Percentiles rank a stretch among this genome's conserved stretches.
phyloP scores from a whole-genome alignment of 495 filamentous ascomycete species.

The Clavariopsis aquatica region DNA sequence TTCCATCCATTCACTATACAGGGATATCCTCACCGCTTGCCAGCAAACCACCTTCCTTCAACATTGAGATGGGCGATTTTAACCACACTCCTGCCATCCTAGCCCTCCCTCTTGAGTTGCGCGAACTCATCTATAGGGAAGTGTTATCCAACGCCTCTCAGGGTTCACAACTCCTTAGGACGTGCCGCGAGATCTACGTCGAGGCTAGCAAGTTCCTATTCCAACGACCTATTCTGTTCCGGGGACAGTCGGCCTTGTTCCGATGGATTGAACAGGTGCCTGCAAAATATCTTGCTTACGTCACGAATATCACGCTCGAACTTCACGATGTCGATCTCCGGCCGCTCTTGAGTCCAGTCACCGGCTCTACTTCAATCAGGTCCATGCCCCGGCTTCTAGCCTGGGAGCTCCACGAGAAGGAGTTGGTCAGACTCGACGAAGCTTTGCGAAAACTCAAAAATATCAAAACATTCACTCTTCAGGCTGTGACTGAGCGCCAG shows the following conservation, averaged over 20 bases:
- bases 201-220: slow-evolving; percentile 38
- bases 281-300: slow-evolving; percentile 7
- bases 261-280: slow-evolving; percentile 27
- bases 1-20: no score
- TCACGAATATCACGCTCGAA: slow-evolving; percentile 20
- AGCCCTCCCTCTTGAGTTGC: slow-evolving; percentile 33
- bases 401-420: slow-evolving; percentile 30
- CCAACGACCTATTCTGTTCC: slow-evolving; percentile 35
- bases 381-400: slow-evolving; percentile 8
- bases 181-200: slow-evolving; percentile 35
- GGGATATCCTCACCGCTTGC: no score
- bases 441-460: slow-evolving; percentile 16
- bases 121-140: slow-evolving; percentile 31
- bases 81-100: slow-evolving; percentile 20
- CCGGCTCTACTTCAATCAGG: background rate
- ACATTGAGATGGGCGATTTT: background rate
- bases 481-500: slow-evolving; percentile 9
- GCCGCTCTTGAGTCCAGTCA: slow-evolving; percentile 11
- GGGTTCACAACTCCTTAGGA: slow-evolving; percentile 26
- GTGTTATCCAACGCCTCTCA: slow-evolving; percentile 7
- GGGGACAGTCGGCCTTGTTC: slow-evolving; percentile 30
- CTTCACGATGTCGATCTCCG: slow-evolving; percentile 35
- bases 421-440: slow-evolving; percentile 6
- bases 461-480: slow-evolving; percentile 19
- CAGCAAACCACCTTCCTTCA: background rate